These are phyloP conservation scores for Trichoderma harzianum DNA, from an alignment of 2,329 filamentous ascomycete genomes.

Conservation along the genomic window DNA sequence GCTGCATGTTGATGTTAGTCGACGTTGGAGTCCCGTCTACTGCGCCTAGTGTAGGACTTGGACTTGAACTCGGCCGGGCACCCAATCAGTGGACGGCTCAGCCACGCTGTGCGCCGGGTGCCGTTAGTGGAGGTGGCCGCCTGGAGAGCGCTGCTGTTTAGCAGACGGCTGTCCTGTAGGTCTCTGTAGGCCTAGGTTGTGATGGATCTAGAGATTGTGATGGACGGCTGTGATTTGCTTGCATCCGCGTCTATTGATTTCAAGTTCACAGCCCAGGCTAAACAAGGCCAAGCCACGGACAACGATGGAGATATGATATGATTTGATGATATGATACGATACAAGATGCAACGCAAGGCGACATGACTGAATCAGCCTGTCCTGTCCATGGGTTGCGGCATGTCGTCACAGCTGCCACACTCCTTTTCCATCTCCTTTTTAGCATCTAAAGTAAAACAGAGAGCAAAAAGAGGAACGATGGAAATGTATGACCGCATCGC, in stretches of 20 bases:
- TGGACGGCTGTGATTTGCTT: neutral
- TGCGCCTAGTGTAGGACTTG: neutral
- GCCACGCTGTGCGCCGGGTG: slow-evolving; percentile 16
- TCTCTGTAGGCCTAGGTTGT: neutral
- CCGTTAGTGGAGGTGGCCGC: slow-evolving; percentile 17
- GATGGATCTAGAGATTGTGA: neutral
- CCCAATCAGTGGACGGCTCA: slow-evolving; percentile 3
- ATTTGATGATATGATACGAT: neutral
- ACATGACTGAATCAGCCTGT: neutral
- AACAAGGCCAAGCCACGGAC: neutral
- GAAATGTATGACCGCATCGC: neutral
- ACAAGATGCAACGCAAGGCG: neutral
- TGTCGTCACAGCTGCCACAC: neutral
- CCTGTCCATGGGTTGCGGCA: neutral
- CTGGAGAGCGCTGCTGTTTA: neutral
- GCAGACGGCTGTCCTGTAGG: neutral
- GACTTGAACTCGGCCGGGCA: neutral
- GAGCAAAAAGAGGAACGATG: neutral
- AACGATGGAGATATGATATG: neutral
- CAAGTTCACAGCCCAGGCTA: neutral
- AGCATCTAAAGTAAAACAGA: neutral
- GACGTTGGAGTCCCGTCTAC: neutral
- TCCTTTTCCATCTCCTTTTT: neutral
- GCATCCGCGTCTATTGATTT: neutral
- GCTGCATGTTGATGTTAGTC: neutral